A percentile compares a stretch with the other conserved stretches of the same genome.
Evolutionary conservation across 2,329 filamentous ascomycete genomes (phyloP).

Genomic region (Graphilbum sp.): DNA sequence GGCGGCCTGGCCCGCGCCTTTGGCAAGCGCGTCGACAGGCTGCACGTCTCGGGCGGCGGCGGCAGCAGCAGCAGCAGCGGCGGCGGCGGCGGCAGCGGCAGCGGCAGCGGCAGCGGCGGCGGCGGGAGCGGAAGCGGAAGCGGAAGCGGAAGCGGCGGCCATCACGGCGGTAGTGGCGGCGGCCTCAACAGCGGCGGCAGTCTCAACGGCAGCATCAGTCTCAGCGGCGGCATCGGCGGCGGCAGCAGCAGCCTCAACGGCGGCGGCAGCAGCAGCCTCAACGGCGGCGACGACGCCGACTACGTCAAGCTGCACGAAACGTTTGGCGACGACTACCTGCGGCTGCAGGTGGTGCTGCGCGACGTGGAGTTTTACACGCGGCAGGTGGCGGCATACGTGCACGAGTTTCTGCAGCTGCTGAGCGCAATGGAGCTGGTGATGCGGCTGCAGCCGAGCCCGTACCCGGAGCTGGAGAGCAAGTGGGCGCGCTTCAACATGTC

Average conservation of each 20-base stretch:
- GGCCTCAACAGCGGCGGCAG: no score
- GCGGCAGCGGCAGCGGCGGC: background rate
- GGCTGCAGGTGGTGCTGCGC: slow-evolving; percentile 78
- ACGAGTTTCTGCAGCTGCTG: slow-evolving; percentile 65
- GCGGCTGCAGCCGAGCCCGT: slow-evolving; percentile 50
- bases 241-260: background rate
- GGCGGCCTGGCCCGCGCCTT: slow-evolving; percentile 79
- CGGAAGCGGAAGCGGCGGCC: background rate
- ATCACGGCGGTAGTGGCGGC: background rate
- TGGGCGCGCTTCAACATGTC: slow-evolving; percentile 85
- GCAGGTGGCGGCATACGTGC: slow-evolving; percentile 64
- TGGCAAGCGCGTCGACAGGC: slow-evolving; percentile 72
- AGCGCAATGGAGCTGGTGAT: slow-evolving; percentile 73
- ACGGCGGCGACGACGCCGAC: slow-evolving; percentile 59
- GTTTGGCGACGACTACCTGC: slow-evolving; percentile 83
- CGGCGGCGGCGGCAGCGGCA: background rate
- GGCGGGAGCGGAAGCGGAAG: background rate
- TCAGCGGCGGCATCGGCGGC: background rate
- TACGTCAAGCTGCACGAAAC: slow-evolving; percentile 71
- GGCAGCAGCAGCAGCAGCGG: background rate
- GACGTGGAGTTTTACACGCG: slow-evolving; percentile 88
- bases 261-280: slow-evolving; percentile 36
- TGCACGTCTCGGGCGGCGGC: slow-evolving; percentile 32
- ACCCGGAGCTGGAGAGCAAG: slow-evolving; percentile 80
- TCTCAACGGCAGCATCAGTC: background rate